Conservation (phyloP, 1,284 basidiomycete species). For the Ceratorhiza oryzae-sativae region DNA sequence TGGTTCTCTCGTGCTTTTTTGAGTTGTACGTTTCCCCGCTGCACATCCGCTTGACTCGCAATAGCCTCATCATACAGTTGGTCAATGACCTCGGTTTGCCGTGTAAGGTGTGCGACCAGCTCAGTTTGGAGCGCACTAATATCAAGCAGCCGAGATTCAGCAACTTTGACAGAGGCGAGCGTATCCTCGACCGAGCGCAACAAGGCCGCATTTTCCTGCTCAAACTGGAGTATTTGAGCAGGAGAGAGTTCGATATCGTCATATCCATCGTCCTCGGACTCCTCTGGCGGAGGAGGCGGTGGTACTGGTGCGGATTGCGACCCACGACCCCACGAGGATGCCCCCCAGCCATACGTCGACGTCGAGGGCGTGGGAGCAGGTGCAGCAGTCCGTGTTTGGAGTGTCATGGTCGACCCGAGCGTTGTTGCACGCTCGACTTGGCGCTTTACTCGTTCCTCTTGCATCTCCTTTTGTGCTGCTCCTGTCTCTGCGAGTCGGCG, state of each 20-base stretch:
- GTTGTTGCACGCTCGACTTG: constrained; percentile 80
- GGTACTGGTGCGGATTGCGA: constrained; percentile 25
- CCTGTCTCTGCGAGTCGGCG: constrained; percentile 78
- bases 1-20: constrained; percentile 81
- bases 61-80: constrained; percentile 90
- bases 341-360: constrained; percentile 29
- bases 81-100: constrained; percentile 89
- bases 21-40: constrained; percentile 86
- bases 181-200: constrained; percentile 82
- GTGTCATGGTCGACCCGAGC: constrained; percentile 65
- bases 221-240: constrained; percentile 90
- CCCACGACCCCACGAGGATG: constrained; percentile 34
- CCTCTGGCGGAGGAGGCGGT: constrained; percentile 51
- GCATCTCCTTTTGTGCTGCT: constrained; percentile 81
- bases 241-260: constrained; percentile 73
- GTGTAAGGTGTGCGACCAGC: constrained; percentile 82
- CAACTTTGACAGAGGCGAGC: constrained; percentile 84
- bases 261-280: constrained; percentile 56
- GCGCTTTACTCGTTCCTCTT: constrained; percentile 84
- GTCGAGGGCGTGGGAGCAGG: constrained; percentile 31
- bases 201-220: constrained; percentile 86
- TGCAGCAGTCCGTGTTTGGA: constrained; percentile 36
- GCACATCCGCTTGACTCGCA: constrained; percentile 79
- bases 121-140: constrained; percentile 91
- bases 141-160: constrained; percentile 85